Evolutionary conservation across 768 basidiomycete genomes (phyloP), one percentile per base, ranked within the genome.

Genomic region (Termitomyces sp.): DNA sequence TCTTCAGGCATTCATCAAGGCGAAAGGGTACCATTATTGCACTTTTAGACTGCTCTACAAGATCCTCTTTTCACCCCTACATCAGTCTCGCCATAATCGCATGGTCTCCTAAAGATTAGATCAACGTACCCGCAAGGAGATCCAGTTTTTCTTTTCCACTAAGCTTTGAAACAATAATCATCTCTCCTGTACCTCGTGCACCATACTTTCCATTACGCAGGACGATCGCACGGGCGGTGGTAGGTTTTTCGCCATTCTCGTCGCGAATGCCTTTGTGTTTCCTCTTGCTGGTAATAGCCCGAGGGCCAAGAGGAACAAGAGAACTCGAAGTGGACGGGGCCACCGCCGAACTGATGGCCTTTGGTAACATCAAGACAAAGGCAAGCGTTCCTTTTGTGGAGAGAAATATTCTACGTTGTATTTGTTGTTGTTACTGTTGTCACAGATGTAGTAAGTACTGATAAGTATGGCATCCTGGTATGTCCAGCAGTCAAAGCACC

Each of bases 71-170:
- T 57, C 10, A 22, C 43, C 16, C 32, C 20, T 22, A 20, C 37
- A 57, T 58, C 49, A 61, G 53, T 22, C 47, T 52, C 48, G 3
- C 24, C 50, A 52, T 7, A 27, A 37, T 29, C 37, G 26, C 37
- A 39, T n/a, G 18, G 10, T 13, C 48, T 31, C 43, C 39, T 37
- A 26, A 61, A 53, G 51, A 32, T 39, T 42, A 53, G 46, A 39
- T 26, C 34, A 24, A 70, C 74, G 58, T 65, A 88, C 91, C 89
- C 63, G 88, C 88, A 31, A 92, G 72, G 26, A 92, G 77, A 68
- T 90, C 88, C 31, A 93, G 76, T 65, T 92, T 92, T 70, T 92
- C 90, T 64, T 87, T 79, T 1, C 91, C 91, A 49, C 79, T 84
- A 60, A 90, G 80, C 65, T 79, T 87, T 26, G 73, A 79, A 53